A percentile compares a stretch with the other conserved stretches of the same genome.
These are phyloP conservation scores for Nyctanthes arbortristis DNA, from an alignment of 257 asterid species.

Conservation along the genomic window DNA sequence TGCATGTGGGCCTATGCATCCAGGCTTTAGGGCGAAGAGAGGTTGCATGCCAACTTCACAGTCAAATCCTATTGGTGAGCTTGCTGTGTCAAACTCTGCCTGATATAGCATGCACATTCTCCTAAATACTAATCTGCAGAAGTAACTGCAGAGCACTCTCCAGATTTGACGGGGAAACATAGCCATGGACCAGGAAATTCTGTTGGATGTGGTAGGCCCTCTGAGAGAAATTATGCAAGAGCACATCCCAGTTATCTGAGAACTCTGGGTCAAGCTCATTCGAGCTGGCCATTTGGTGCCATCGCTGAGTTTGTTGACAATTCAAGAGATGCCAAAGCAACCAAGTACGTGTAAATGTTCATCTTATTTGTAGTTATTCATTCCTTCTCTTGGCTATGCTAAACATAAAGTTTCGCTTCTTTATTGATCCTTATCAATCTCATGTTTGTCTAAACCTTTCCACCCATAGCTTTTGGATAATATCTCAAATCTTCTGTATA, in stretches of 20 bases:
- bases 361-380: conserved; percentile 15
- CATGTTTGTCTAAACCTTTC: no score
- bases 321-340: conserved; percentile 81
- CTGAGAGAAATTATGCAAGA: conserved; percentile 47
- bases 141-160: conserved; percentile 34
- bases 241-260: conserved; percentile 73
- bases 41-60: conserved; percentile 7
- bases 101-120: conserved; percentile 34
- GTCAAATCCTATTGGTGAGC: conserved; percentile 35
- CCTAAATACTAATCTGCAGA: conserved; percentile 26
- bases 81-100: conserved; percentile 40
- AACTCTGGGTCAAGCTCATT: conserved; percentile 81
- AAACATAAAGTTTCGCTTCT: no score
- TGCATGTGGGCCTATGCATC: conserved; percentile 1
- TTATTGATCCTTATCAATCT: no score
- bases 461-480: background rate
- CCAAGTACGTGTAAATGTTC: conserved; percentile 51
- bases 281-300: conserved; percentile 88
- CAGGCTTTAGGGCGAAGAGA: background rate
- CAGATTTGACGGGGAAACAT: conserved; percentile 29
- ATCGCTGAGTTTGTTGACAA: conserved; percentile 85
- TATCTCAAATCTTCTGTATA: background rate
- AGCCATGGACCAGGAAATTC: conserved; percentile 29
- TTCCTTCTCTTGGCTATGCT: background rate
- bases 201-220: conserved; percentile 22